phyloP scores from a whole-genome alignment of 2,329 filamentous ascomycete genomes.

The Colletotrichum aenigma region DNA sequence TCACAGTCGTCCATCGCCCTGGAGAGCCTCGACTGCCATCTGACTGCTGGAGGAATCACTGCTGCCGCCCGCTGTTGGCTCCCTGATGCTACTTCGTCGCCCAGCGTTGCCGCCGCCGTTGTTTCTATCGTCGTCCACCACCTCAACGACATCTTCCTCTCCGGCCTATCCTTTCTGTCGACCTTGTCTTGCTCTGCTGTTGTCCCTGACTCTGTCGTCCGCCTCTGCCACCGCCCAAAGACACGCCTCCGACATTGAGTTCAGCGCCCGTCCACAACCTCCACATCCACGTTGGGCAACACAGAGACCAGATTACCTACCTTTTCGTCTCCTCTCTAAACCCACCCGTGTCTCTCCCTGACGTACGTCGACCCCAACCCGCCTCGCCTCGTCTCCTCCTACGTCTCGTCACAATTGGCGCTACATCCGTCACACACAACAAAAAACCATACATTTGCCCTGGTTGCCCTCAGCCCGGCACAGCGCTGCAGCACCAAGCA shows the following conservation, averaged over 20 bases:
- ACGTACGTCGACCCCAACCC: not conserved
- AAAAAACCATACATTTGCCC: not conserved
- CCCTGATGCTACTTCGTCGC: not conserved
- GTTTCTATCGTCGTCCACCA: not conserved
- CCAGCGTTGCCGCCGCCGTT: not conserved
- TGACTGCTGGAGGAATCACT: not conserved
- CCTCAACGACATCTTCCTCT: not conserved
- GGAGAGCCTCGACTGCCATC: not conserved
- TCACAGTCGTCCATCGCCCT: not conserved
- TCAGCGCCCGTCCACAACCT: not conserved
- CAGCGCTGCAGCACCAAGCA: not conserved
- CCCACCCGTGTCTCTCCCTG: not conserved
- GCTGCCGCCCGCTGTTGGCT: not conserved
- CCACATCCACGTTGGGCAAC: not conserved
- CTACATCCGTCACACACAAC: slow-evolving; percentile 8
- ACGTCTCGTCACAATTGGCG: not conserved
- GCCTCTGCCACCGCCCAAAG: not conserved
- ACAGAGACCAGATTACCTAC: not conserved
- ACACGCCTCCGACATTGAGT: not conserved
- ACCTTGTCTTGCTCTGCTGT: not conserved
- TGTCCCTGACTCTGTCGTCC: not conserved
- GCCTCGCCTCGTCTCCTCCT: not conserved
- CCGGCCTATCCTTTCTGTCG: not conserved
- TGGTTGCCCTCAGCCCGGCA: not conserved
- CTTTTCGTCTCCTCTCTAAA: not conserved